phyloP scores from a whole-genome alignment of 208 protist genomes.

The Angomonas deanei region DNA sequence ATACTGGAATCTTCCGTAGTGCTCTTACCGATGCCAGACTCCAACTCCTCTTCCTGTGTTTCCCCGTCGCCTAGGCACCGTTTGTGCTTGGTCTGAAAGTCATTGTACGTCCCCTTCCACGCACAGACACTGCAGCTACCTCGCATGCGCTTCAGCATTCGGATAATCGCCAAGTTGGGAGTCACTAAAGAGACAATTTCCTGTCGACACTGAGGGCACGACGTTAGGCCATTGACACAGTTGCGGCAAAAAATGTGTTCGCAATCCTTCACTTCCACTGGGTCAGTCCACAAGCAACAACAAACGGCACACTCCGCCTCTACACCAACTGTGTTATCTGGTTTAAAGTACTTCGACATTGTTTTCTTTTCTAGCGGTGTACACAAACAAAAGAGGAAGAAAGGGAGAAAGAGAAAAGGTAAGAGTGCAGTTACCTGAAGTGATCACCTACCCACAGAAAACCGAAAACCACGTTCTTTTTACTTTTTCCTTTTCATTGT shows the following conservation, averaged over 20 bases:
- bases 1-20: no score
- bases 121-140: constrained; percentile 45
- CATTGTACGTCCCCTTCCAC: constrained; percentile 50
- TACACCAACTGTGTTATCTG: constrained; percentile 27
- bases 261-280: constrained; percentile 36
- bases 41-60: no score
- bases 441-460: no score
- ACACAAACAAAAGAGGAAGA: constrained; percentile 5
- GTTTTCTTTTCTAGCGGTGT: neutral
- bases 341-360: constrained; percentile 47
- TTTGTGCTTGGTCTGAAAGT: constrained; percentile 39
- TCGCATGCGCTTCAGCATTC: constrained; percentile 29
- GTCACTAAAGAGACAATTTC: constrained; percentile 13
- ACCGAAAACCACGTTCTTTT: no score
- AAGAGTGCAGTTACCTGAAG: neutral
- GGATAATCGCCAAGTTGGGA: constrained; percentile 36
- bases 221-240: constrained; percentile 26
- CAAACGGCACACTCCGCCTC: constrained; percentile 46
- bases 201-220: constrained; percentile 45
- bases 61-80: constrained; percentile 17
- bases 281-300: constrained; percentile 33
- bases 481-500: no score
- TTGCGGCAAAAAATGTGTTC: constrained; percentile 55
- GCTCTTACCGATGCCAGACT: no score
- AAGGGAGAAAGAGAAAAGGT: neutral